Evolutionary conservation across 2,329 filamentous ascomycete genomes (phyloP), one percentile per base, ranked within the genome.

Genomic region (Sporothrix luriei): DNA sequence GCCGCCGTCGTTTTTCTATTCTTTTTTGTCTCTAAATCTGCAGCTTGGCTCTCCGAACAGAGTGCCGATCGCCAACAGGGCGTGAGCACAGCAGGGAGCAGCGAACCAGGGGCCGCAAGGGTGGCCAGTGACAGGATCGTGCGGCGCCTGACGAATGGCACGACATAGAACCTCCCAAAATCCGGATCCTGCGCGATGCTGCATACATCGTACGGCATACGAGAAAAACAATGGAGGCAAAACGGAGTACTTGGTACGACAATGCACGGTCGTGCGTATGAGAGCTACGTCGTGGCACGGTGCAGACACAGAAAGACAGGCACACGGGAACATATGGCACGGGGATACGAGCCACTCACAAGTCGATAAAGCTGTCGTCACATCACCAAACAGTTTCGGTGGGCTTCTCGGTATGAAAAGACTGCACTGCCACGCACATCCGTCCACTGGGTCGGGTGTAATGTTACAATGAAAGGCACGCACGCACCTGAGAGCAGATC

Each of bases 391-490:
- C 29, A 26, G 33, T 5, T 1, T 33, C 5, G 33, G 33, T 33
- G 33, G 33, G n/a, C 29, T 9, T 29, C 19, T 24, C 4, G 40
- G 40, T 19, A 7, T 13, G n/a, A 43, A 46, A 46, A 62, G 38
- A 62, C 61, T 14, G 61, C 61, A 64, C 61, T 33, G 61, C 61
- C 40, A 48, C 43, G 24, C 19, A 33, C 14, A n/a, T 40, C 33
- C 33, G 10, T 26, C 21, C 13, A 33, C 26, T 49, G 57, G 43
- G 40, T 49, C 61, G 24, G 24, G 16, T 48, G 61, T 33, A 64
- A 64, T 64, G 61, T 64, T 64, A 49, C 61, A 64, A 49, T 64
- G 46, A 49, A 64, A 49, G 61, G 46, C 10, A 16, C 24, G 33
- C 43, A 64, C n/a, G 21, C 16, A 33, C 4, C 24, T 14, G 7